phyloP scores from a whole-genome alignment of 1,139 yeast genomes.

The Hansenula sp. region DNA sequence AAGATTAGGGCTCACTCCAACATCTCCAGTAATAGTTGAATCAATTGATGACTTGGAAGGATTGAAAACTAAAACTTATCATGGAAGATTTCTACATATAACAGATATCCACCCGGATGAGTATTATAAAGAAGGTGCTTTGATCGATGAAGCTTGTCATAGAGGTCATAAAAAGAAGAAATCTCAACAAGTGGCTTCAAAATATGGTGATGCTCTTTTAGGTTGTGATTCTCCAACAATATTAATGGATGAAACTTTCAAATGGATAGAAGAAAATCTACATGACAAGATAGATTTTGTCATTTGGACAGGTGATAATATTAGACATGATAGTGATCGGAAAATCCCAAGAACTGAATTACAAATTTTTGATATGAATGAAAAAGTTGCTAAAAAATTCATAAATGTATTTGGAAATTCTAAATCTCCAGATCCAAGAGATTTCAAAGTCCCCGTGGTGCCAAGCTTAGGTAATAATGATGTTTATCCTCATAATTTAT shows the following conservation, averaged over 20 bases:
- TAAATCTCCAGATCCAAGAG: conserved; percentile 39
- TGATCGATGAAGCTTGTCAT: conserved; percentile 56
- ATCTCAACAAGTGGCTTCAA: conserved; percentile 44
- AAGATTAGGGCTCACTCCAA: conserved; percentile 33
- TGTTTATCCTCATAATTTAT: conserved; percentile 83
- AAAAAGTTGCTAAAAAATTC: conserved; percentile 51
- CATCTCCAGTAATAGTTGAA: conserved; percentile 25
- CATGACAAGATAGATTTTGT: conserved; percentile 79
- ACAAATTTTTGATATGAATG: conserved; percentile 68
- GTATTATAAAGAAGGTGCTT: conserved; percentile 52
- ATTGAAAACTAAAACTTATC: conserved; percentile 25
- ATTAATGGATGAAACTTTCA: conserved; percentile 58
- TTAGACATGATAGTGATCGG: conserved; percentile 82
- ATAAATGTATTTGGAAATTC: conserved; percentile 42
- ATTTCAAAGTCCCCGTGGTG: conserved; percentile 42
- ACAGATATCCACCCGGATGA: conserved; percentile 88
- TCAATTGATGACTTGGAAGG: conserved; percentile 7
- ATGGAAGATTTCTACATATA: conserved; percentile 78
- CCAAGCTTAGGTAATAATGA: conserved; percentile 85
- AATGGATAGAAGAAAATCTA: conserved; percentile 61
- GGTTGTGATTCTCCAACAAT: conserved; percentile 70
- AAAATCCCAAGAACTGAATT: conserved; percentile 64
- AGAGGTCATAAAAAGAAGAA: conserved; percentile 31
- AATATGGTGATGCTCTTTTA: conserved; percentile 67
- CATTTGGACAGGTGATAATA: conserved; percentile 89